Evolutionary conservation across 1,284 basidiomycete genomes (phyloP).

Genomic region (Ceratobasidium sp.): DNA sequence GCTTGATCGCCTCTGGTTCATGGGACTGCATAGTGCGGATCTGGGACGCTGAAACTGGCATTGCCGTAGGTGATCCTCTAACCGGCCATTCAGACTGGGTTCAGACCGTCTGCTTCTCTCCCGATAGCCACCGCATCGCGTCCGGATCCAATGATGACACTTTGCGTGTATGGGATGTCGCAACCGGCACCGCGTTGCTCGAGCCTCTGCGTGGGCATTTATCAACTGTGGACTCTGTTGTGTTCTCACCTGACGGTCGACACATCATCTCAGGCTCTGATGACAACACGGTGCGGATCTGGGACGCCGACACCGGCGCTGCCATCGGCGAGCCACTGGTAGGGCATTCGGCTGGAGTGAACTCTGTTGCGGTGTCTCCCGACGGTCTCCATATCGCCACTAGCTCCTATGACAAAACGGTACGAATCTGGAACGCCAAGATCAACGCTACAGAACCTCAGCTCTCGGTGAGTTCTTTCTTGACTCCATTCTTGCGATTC

Average conservation of each 20-base stretch:
- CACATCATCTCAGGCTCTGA: background rate
- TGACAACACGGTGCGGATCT: conserved; percentile 13
- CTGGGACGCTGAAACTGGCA: background rate
- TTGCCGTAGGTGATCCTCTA: background rate
- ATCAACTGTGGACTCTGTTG: background rate
- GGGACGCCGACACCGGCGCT: conserved; percentile 1
- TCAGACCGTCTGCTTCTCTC: conserved; percentile 9
- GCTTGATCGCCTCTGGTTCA: background rate
- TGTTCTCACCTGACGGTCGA: conserved; percentile 20
- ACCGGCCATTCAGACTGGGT: background rate
- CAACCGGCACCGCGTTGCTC: background rate
- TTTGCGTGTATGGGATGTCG: conserved; percentile 16
- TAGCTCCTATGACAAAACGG: conserved; percentile 14
- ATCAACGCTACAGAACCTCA: background rate
- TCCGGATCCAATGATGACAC: conserved; percentile 2
- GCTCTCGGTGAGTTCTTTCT: background rate
- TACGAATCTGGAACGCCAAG: conserved; percentile 36
- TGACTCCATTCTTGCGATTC: background rate
- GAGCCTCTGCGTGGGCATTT: background rate
- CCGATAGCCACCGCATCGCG: conserved; percentile 4
- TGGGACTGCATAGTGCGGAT: no score
- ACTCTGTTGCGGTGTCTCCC: conserved; percentile 36
- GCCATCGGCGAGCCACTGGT: background rate
- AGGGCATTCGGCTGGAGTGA: background rate
- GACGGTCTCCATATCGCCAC: conserved; percentile 33